A percentile compares a stretch with the other conserved stretches of the same genome.
These are phyloP conservation scores for Ceratocystis lukuohia DNA, from an alignment of 2,329 filamentous ascomycete species.

Conservation along the genomic window DNA sequence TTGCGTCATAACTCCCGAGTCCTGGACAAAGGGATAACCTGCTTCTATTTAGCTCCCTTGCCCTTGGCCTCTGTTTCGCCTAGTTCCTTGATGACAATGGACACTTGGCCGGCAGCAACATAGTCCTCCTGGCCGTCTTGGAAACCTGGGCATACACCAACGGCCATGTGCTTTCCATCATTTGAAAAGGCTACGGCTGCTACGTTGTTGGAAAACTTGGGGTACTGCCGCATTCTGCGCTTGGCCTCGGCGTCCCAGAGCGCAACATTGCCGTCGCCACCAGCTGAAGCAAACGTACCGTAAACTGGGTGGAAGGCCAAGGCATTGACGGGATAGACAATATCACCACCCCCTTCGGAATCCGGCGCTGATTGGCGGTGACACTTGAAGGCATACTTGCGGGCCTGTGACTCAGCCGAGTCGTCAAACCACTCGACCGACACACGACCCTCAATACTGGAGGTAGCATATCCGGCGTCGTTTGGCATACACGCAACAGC, in stretches of 20 bases:
- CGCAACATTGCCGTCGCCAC: slow-evolving; percentile 82
- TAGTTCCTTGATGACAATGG: slow-evolving; percentile 70
- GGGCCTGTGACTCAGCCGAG: slow-evolving; percentile 67
- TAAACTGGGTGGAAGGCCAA: slow-evolving; percentile 72
- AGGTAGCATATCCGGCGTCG: slow-evolving; percentile 83
- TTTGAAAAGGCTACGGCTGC: slow-evolving; percentile 63
- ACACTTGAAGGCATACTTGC: slow-evolving; percentile 98
- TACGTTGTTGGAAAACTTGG: slow-evolving; percentile 67
- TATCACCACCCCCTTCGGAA: slow-evolving; percentile 46
- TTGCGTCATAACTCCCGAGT: not conserved
- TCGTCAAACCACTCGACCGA: slow-evolving; percentile 98
- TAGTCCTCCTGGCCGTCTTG: slow-evolving; percentile 77
- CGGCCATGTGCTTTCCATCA: slow-evolving; percentile 64
- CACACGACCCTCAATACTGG: slow-evolving; percentile 85
- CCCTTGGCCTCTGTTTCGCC: slow-evolving; percentile 78
- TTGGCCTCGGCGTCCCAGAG: slow-evolving; percentile 89
- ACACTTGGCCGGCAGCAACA: slow-evolving; percentile 55
- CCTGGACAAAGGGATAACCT: not conserved
- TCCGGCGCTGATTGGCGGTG: slow-evolving; percentile 63
- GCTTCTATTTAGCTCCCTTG: slow-evolving; percentile 54
- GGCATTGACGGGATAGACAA: slow-evolving; percentile 85
- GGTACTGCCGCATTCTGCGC: slow-evolving; percentile 78
- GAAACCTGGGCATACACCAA: slow-evolving; percentile 74
- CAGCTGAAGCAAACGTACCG: slow-evolving; percentile 79
- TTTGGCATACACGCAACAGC: slow-evolving; percentile 94